Evolutionary conservation across 495 filamentous ascomycete species (phyloP).

Genomic region (Daldinia concentrica): DNA sequence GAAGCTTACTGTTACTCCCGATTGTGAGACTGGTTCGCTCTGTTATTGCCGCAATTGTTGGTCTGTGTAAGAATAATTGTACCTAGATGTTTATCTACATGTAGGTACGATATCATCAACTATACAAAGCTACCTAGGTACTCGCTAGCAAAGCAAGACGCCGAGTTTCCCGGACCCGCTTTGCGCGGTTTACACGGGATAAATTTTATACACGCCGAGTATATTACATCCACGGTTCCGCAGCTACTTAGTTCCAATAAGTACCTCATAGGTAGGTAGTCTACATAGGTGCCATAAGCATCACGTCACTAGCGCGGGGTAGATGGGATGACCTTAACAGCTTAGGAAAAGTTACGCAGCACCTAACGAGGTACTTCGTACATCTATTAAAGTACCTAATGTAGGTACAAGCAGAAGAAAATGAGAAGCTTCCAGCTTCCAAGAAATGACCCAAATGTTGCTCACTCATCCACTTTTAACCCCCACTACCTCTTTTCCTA

Average conservation of each 20-base stretch:
- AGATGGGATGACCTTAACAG: conserved; percentile 12
- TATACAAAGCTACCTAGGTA: no score
- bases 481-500: conserved; percentile 3
- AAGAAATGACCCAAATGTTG: conserved; percentile 17
- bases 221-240: neutral
- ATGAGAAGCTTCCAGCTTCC: conserved; percentile 4
- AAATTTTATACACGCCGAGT: neutral
- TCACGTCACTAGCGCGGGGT: conserved; percentile 46
- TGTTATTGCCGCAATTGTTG: neutral
- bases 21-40: neutral
- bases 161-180: neutral
- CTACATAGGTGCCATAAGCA: conserved; percentile 24
- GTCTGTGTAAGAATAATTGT: neutral
- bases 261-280: neutral
- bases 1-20: conserved; percentile 17
- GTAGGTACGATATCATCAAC: no score
- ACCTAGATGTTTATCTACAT: no score
- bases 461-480: conserved; percentile 31
- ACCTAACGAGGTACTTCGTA: neutral
- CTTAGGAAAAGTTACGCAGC: neutral
- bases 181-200: neutral
- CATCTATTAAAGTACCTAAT: neutral
- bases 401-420: conserved; percentile 9
- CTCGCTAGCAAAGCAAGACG: neutral
- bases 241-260: no score